Base-by-base conservation (phyloP, 192 early-diverging fungal genomes). In the Lunasporangiospora selenospora region DNA sequence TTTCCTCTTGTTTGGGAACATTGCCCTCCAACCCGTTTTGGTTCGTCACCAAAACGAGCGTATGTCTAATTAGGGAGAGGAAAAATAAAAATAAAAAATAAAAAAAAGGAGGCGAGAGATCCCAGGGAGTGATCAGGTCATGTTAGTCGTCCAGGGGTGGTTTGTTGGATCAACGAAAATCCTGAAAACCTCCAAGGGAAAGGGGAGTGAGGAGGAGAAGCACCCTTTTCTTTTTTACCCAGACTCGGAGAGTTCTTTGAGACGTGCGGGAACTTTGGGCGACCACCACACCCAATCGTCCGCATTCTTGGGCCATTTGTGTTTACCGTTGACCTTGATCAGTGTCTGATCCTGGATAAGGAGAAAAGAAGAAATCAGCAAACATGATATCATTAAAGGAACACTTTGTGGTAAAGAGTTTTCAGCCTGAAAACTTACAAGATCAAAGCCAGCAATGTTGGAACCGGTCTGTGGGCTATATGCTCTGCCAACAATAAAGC, bases 201-300 rank as follows among this genome's bases (percentile, higher is more conserved):
- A 63, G 65, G 12, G 80, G 41, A 15, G 76, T 58, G 32, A 23
- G 37, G 23, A 58, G 50, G 37, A 76, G 51, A 34, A 76, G 59
- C 18, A 67, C 65, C 49, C 21, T 58, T 61, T n/a, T 29, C 4
- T 40, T 47, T 52, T 71, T 48, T 88, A 93, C 62, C 88, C 89
- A 31, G 84, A 49, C 10, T 86, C 60, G 37, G 86, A 70, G n/a
- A 95, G 60, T 33, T 87, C 37, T 13, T 77, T 69, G 15, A 95
- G 44, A 41, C 82, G 65, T 16, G 76, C 62, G 1, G 89, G 90
- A 9, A 94, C 82, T 2, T 62, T 54, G 0, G 81, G 42, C 53
- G 83, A 55, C 75, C 84, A 83, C 69, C 89, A 94, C 27, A 69
- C 69, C 95, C 95, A 98, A 79, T 97, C 97, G 51, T 89, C 70